Evolutionary conservation across 176 grass and related monocot genomes (phyloP).

Genomic region (Zea luxurians): DNA sequence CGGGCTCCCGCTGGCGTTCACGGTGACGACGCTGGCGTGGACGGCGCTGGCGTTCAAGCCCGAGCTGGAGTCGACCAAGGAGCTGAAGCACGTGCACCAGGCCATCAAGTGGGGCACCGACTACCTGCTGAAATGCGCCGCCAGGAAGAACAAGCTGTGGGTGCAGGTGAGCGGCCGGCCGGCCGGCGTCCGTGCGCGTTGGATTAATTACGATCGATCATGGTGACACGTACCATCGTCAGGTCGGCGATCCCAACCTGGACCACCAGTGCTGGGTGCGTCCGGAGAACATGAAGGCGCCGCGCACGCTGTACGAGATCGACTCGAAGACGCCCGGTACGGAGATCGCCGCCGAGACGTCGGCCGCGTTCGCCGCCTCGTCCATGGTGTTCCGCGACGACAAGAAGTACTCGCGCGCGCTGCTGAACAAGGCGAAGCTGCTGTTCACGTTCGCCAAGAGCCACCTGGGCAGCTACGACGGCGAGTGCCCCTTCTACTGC

Average conservation of each 20-base stretch:
- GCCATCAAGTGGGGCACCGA: conserved; percentile 91
- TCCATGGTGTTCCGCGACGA: conserved; percentile 65
- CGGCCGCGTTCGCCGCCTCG: conserved; percentile 80
- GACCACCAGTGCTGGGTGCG: conserved; percentile 93
- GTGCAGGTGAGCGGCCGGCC: conserved; percentile 62
- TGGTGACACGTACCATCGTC: background rate
- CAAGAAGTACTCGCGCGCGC: conserved; percentile 53
- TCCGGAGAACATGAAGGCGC: conserved; percentile 89
- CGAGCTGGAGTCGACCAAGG: conserved; percentile 59
- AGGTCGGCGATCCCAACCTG: conserved; percentile 74
- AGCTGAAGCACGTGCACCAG: conserved; percentile 59
- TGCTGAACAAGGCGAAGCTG: conserved; percentile 95
- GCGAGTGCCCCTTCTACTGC: conserved; percentile 99
- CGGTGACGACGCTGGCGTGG: conserved; percentile 88
- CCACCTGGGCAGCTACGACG: conserved; percentile 80
- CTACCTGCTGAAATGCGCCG: conserved; percentile 70
- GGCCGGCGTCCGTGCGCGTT: no score
- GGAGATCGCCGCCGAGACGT: conserved; percentile 90
- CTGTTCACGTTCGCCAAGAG: conserved; percentile 70
- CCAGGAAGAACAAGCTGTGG: conserved; percentile 80
- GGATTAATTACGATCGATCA: no score
- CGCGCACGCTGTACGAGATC: conserved; percentile 88
- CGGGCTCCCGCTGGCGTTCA: conserved; percentile 85
- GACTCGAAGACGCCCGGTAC: conserved; percentile 62
- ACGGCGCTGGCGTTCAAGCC: conserved; percentile 57